Base-by-base conservation (phyloP, 2,329 filamentous ascomycete species). In the Pseudogymnoascus sp. region DNA sequence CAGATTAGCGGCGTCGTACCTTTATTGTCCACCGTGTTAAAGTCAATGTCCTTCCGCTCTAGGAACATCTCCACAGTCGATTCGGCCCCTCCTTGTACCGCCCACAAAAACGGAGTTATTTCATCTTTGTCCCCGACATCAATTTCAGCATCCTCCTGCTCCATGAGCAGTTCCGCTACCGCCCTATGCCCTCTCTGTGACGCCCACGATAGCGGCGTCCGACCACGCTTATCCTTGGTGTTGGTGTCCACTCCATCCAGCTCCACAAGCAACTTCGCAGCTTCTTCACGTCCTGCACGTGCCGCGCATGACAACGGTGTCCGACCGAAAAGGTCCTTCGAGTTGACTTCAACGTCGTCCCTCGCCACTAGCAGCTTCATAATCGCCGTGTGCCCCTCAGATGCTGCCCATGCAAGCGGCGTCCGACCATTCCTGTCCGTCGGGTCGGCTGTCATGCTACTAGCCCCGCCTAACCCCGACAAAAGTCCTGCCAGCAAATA, bases 401-500 rank as follows among this genome's bases (percentile, higher is more conserved):
- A 7, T 59, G 28, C 38, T 28, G 62, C 62, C 40, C 26, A 46
- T 28, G 38, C 31, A 16, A 63, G 62, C 31, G 62, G 59, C 4
- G 59, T 63, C 59, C 26, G 22, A 35, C n/a, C 16, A 4, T 19
- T 7, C 4, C n/a, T 5, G 14, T 35, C 40, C 19, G 2, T 62
- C 43, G 41, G n/a, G 16, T 62, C 26, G 31, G 40, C n/a, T 24
- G 43, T 6, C 14, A 50, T 50, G 35, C 16, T n/a, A 31, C 40
- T 31, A 3, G 11, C 12, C 12, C 43, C 46, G 24, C 8, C n/a
- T 35, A 24, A 33, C 24, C 19, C 28, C 8, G 59, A 50, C 7
- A 63, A 46, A 22, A 61, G 60, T 24, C 46, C 33, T n/a, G 10
- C 7, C 33, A 69, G 40, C 38, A 50, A 35, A 14, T 62, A 41